A percentile compares a stretch with the other conserved stretches of the same genome.
Conservation (phyloP, 345 rosid genomes). For the Lepidium sativum region DNA sequence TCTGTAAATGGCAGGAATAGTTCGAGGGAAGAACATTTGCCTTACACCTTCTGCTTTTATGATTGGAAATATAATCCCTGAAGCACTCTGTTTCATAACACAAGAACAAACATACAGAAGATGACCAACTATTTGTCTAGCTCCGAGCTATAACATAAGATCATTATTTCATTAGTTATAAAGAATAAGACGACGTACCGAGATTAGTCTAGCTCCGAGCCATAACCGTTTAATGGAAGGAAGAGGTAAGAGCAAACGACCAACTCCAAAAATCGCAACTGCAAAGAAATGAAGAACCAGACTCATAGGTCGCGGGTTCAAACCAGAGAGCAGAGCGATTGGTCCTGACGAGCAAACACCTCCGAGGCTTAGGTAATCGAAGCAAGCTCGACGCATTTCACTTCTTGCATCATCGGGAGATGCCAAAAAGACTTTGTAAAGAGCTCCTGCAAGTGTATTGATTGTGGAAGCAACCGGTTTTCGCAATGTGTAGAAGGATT, state of each 20-base stretch:
- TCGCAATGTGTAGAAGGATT: slow-evolving; percentile 49
- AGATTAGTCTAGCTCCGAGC: slow-evolving; percentile 41
- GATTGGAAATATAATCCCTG: slow-evolving; percentile 43
- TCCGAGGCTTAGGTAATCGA: slow-evolving; percentile 49
- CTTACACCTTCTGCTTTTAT: slow-evolving; percentile 47
- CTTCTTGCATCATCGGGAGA: slow-evolving; percentile 42
- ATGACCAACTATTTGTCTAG: neutral
- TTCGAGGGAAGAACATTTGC: slow-evolving; percentile 46
- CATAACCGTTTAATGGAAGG: slow-evolving; percentile 39
- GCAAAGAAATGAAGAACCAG: slow-evolving; percentile 50
- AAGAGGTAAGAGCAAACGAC: slow-evolving; percentile 44
- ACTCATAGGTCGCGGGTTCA: slow-evolving; percentile 42
- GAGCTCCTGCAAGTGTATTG: slow-evolving; percentile 48
- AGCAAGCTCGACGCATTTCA: slow-evolving; percentile 50
- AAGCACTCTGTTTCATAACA: slow-evolving; percentile 33
- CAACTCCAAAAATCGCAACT: slow-evolving; percentile 46
- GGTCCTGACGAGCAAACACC: slow-evolving; percentile 44
- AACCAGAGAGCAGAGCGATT: slow-evolving; percentile 44
- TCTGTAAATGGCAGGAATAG: slow-evolving; percentile 40
- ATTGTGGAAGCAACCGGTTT: slow-evolving; percentile 58
- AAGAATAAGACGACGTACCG: slow-evolving; percentile 21
- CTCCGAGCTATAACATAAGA: neutral
- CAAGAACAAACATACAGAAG: no score
- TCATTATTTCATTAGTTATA: neutral
- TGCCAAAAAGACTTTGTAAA: slow-evolving; percentile 43